A percentile compares a stretch with the other conserved stretches of the same genome.
Conservation (phyloP, 129 eudicot species). For the Saussurea involucrata region DNA sequence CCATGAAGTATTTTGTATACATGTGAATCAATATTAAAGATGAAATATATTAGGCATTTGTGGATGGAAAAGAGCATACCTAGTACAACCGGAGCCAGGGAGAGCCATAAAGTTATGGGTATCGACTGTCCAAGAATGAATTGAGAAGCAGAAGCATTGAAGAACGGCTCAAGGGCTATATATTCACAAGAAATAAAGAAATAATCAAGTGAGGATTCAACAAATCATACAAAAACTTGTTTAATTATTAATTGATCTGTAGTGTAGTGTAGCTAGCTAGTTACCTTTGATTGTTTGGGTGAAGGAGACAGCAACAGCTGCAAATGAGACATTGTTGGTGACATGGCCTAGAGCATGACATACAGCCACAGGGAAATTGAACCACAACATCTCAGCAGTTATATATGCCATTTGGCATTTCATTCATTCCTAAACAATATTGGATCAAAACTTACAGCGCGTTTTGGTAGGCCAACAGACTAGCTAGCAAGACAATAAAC, state of each 20-base stretch:
- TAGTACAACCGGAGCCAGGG: constrained; percentile 85
- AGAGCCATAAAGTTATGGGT: constrained; percentile 73
- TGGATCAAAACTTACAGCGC: constrained; percentile 98
- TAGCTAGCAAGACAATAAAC: constrained; percentile 85
- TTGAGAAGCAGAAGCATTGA: constrained; percentile 97
- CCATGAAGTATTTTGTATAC: not conserved
- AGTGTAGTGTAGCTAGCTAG: no score
- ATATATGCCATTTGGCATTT: not conserved
- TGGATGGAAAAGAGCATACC: constrained; percentile 45
- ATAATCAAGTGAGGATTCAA: not conserved
- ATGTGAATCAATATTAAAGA: constrained; percentile 5
- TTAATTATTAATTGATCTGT: no score
- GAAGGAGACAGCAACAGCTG: constrained; percentile 97
- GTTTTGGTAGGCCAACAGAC: constrained; percentile 92
- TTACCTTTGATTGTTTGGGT: constrained; percentile 92
- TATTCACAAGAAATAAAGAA: not conserved
- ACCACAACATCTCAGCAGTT: not conserved
- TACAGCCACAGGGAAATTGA: constrained; percentile 64
- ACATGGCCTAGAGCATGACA: constrained; percentile 95
- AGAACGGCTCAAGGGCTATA: constrained; percentile 97
- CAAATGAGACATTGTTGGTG: constrained; percentile 88
- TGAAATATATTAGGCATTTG: not conserved
- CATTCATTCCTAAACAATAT: not conserved
- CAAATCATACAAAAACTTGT: not conserved
- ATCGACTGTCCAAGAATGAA: constrained; percentile 86